These are phyloP conservation scores for Pterocarpus santalinus DNA, from an alignment of 306 rosid species.

Conservation along the genomic window DNA sequence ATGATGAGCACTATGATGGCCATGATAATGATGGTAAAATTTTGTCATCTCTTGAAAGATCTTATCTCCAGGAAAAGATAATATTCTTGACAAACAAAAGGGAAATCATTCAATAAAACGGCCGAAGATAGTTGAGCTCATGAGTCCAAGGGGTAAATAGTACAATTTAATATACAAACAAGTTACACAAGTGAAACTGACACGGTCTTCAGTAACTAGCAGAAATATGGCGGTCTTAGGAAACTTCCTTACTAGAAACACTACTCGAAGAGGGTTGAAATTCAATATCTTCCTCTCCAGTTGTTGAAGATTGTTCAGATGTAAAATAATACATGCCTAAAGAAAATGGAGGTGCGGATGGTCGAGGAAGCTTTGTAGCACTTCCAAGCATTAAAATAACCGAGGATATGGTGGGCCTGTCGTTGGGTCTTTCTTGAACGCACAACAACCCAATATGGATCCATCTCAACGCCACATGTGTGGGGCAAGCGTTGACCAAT, in stretches of 20 bases:
- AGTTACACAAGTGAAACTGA: neutral
- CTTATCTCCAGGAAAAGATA: no score
- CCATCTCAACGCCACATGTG: conserved; percentile 45
- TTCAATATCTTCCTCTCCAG: neutral
- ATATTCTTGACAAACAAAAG: conserved; percentile 32
- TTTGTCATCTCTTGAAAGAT: conserved; percentile 14
- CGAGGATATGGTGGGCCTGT: conserved; percentile 49
- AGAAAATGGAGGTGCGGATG: conserved; percentile 44
- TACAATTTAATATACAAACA: neutral
- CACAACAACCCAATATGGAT: conserved; percentile 56
- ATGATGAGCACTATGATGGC: neutral
- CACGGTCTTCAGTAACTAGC: neutral
- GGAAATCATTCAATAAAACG: conserved; percentile 56
- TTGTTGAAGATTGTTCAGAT: conserved; percentile 7
- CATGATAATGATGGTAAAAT: conserved; percentile 17
- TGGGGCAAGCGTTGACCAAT: conserved; percentile 23
- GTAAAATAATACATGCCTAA: neutral
- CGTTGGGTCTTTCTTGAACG: conserved; percentile 45
- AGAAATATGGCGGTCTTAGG: neutral
- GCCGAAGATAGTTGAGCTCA: conserved; percentile 65
- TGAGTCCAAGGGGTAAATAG: neutral
- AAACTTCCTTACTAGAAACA: neutral
- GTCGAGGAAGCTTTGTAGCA: conserved; percentile 32
- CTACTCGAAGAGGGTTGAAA: neutral
- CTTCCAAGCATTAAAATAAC: conserved; percentile 50